Conservation (phyloP, 768 basidiomycete species). For the Austroboletus eburneus region DNA sequence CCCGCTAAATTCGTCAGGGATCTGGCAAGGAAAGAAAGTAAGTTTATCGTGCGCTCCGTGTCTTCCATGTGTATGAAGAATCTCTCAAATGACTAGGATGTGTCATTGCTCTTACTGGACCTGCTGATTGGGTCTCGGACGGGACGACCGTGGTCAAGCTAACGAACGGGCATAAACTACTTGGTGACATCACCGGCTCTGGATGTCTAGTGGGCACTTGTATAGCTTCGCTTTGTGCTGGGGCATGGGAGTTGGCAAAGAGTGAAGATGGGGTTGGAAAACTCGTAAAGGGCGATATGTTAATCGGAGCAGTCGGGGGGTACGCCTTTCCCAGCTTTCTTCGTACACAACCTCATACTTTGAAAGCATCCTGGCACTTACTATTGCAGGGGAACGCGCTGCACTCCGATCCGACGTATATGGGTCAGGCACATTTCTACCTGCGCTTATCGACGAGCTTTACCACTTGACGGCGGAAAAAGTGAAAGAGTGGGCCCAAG, state of each 20-base stretch:
- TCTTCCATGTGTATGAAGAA: background rate
- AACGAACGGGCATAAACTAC: constrained; percentile 67
- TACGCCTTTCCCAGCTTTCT: constrained; percentile 31
- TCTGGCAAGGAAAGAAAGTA: constrained; percentile 73
- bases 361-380: constrained; percentile 51
- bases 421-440: constrained; percentile 62
- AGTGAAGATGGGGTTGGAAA: constrained; percentile 31
- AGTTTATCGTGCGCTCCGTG: constrained; percentile 22
- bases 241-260: constrained; percentile 41
- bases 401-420: constrained; percentile 47
- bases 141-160: constrained; percentile 65
- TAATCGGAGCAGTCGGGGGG: constrained; percentile 76
- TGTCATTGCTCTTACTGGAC: constrained; percentile 77
- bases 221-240: constrained; percentile 79
- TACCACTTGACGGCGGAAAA: constrained; percentile 39
- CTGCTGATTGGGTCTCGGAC: constrained; percentile 80
- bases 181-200: constrained; percentile 83
- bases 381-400: constrained; percentile 59
- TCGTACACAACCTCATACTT: constrained; percentile 4
- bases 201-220: constrained; percentile 81
- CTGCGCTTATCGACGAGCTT: constrained; percentile 62
- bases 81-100: constrained; percentile 47
- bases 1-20: constrained; percentile 64
- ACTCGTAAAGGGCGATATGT: constrained; percentile 73
- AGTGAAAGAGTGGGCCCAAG: constrained; percentile 27